These are phyloP conservation scores for Nemophila menziesii DNA, from an alignment of 257 asterid species.

Conservation along the genomic window DNA sequence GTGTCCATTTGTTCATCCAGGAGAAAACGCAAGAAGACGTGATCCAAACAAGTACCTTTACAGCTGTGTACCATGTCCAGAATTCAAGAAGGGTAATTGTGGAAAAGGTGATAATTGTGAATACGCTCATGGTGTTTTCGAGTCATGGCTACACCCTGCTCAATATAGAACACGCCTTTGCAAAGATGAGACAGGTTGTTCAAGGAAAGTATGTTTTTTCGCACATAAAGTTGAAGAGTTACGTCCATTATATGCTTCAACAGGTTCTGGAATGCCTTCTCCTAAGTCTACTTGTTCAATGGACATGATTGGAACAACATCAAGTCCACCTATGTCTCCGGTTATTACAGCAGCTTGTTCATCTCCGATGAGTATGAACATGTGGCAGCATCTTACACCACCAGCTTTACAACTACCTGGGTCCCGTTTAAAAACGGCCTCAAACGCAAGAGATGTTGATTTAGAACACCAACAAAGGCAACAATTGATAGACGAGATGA, in stretches of 20 bases:
- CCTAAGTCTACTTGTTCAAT: slow-evolving; percentile 38
- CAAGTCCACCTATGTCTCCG: slow-evolving; percentile 65
- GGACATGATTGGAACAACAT: slow-evolving; percentile 29
- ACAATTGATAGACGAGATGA: slow-evolving; percentile 52
- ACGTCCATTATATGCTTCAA: slow-evolving; percentile 67
- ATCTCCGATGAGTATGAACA: slow-evolving; percentile 44
- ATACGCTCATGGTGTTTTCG: slow-evolving; percentile 89
- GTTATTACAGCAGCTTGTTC: slow-evolving; percentile 42
- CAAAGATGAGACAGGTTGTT: slow-evolving; percentile 76
- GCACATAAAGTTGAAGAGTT: slow-evolving; percentile 74
- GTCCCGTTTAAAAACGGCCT: slow-evolving; percentile 53
- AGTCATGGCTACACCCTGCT: slow-evolving; percentile 95
- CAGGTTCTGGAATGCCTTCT: slow-evolving; percentile 82
- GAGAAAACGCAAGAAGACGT: slow-evolving; percentile 44
- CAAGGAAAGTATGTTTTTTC: slow-evolving; percentile 77
- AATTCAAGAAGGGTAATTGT: slow-evolving; percentile 81
- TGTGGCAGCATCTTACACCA: slow-evolving; percentile 59
- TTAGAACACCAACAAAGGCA: slow-evolving; percentile 45
- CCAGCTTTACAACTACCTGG: slow-evolving; percentile 68
- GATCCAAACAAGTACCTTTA: slow-evolving; percentile 57
- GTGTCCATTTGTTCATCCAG: slow-evolving; percentile 44
- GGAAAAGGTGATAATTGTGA: slow-evolving; percentile 60
- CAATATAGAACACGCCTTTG: slow-evolving; percentile 83
- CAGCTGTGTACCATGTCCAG: slow-evolving; percentile 83
- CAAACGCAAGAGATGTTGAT: slow-evolving; percentile 49